Percentiles rank a stretch among this genome's conserved stretches.
phyloP scores from a whole-genome alignment of 2,329 filamentous ascomycete genomes.

The Cladosporium oxysporum region DNA sequence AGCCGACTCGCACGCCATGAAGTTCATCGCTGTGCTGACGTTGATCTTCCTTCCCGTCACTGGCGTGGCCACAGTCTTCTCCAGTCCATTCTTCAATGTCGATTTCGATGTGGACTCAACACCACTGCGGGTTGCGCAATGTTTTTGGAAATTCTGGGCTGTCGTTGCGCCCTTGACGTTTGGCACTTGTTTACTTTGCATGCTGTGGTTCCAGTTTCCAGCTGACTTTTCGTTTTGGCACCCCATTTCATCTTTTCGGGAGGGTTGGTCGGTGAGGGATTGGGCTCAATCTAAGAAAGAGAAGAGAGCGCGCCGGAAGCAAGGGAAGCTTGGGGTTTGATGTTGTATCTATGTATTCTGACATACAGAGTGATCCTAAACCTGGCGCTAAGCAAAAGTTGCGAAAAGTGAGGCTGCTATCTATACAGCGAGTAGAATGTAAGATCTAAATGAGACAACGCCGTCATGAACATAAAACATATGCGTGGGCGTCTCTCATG shows the following conservation, averaged over 20 bases:
- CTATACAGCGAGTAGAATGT: not conserved
- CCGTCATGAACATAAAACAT: not conserved
- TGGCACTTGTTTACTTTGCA: constrained; percentile 7
- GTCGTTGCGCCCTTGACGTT: constrained; percentile 13
- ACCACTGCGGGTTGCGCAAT: constrained; percentile 11
- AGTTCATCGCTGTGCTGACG: constrained; percentile 15
- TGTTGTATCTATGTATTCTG: not conserved
- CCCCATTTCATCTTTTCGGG: not conserved
- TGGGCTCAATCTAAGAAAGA: not conserved
- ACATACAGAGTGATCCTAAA: not conserved
- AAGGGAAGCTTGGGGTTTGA: constrained; percentile 5
- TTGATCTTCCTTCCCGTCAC: constrained; percentile 13
- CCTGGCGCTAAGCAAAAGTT: not conserved
- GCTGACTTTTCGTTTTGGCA: constrained; percentile 3
- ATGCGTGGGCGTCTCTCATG: not conserved
- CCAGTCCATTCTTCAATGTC: constrained; percentile 13
- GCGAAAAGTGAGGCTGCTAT: not conserved
- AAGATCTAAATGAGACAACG: not conserved
- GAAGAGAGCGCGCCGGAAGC: not conserved
- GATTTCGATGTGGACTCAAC: constrained; percentile 10
- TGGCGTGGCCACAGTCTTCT: constrained; percentile 12
- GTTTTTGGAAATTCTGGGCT: constrained; percentile 17
- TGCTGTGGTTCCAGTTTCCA: constrained; percentile 10
- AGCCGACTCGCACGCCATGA: constrained; percentile 14
- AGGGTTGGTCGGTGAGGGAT: not conserved